A percentile compares a stretch with the other conserved stretches of the same genome.
Conservation (phyloP, 345 rosid species). For the Pistacia atlantica region DNA sequence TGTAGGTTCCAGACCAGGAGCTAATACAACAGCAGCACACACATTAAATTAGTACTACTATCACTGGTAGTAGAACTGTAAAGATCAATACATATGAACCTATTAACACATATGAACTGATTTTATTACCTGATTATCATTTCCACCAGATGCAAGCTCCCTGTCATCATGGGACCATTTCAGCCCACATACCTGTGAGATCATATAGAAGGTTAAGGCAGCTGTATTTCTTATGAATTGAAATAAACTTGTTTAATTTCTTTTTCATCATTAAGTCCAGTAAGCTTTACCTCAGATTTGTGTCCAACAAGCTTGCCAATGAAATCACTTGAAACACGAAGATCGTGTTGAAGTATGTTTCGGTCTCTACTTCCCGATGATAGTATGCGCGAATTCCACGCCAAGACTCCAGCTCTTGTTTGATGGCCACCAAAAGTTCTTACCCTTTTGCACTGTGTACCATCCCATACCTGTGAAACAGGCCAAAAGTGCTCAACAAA, state of each 20-base stretch:
- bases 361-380: conserved; percentile 97
- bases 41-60: background rate
- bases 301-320: conserved; percentile 86
- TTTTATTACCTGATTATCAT: conserved; percentile 82
- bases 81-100: background rate
- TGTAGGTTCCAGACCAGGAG: conserved; percentile 96
- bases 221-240: background rate
- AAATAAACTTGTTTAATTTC: background rate
- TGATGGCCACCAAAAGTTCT: conserved; percentile 94
- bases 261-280: background rate
- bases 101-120: background rate
- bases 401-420: conserved; percentile 91
- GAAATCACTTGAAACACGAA: conserved; percentile 71
- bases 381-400: conserved; percentile 88
- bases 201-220: background rate
- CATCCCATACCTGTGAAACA: conserved; percentile 81
- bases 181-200: conserved; percentile 72
- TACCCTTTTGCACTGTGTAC: conserved; percentile 76
- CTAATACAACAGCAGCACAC: conserved; percentile 37
- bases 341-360: conserved; percentile 93
- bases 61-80: background rate
- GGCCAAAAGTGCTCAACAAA: background rate
- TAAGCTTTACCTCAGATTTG: conserved; percentile 73
- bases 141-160: conserved; percentile 99
- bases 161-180: conserved; percentile 98